phyloP scores from a whole-genome alignment of 2,329 filamentous ascomycete species.

The Penicillium decumbens region DNA sequence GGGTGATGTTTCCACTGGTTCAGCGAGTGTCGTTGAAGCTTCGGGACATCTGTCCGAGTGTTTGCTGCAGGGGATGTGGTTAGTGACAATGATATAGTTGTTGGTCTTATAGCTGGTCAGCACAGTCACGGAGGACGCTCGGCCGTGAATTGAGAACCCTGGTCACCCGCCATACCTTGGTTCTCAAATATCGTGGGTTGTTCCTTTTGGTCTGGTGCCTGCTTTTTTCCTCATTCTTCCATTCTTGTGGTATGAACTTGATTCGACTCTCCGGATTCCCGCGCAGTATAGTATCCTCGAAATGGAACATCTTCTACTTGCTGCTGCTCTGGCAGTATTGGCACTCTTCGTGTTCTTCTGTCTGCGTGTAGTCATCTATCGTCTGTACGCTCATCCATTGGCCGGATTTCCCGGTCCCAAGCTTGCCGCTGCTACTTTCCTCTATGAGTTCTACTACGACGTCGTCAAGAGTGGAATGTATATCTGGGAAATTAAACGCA shows the following conservation, averaged over 20 bases:
- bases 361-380: slow-evolving; percentile 7
- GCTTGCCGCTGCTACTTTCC: slow-evolving; percentile 29
- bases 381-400: slow-evolving; percentile 28
- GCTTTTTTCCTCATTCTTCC: background rate
- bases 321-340: background rate
- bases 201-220: background rate
- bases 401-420: slow-evolving; percentile 31
- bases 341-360: slow-evolving; percentile 1
- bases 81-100: background rate
- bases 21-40: background rate
- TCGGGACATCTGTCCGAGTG: background rate
- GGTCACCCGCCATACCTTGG: background rate
- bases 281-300: background rate
- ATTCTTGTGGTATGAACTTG: background rate
- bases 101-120: background rate
- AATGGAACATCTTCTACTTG: slow-evolving; percentile 8
- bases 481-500: slow-evolving; percentile 25
- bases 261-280: background rate
- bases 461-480: slow-evolving; percentile 29
- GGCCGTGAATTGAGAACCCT: background rate
- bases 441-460: slow-evolving; percentile 35
- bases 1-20: background rate
- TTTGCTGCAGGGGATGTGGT: background rate
- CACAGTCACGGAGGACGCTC: background rate
- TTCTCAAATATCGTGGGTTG: background rate